These are phyloP conservation scores for Debaryomycetaceae sp. DNA, from an alignment of 1,139 yeast genomes.

Conservation along the genomic window DNA sequence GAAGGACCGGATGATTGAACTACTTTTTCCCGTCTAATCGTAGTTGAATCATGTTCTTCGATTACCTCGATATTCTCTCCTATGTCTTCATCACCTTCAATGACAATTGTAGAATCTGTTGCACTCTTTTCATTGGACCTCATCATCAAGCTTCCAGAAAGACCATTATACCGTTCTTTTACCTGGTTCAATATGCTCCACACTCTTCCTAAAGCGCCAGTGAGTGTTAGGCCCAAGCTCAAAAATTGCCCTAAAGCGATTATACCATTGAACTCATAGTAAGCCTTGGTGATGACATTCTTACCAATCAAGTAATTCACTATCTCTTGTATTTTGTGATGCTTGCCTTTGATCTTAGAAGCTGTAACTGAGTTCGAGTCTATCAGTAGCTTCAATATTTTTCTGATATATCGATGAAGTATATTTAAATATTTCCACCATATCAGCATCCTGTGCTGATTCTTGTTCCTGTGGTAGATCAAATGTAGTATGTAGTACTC, in stretches of 20 bases:
- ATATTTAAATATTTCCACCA: slow-evolving; percentile 78
- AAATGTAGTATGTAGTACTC: slow-evolving; percentile 62
- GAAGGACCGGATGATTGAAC: too few species aligned
- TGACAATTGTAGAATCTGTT: too few species aligned
- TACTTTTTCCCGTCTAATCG: slow-evolving; percentile 1
- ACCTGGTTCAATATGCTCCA: slow-evolving; percentile 26
- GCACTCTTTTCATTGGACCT: too few species aligned
- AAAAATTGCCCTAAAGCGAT: slow-evolving; percentile 77
- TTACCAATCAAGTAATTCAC: slow-evolving; percentile 32
- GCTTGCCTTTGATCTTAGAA: slow-evolving; percentile 9
- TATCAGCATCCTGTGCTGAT: slow-evolving; percentile 68
- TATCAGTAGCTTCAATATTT: slow-evolving; percentile 25
- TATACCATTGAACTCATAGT: slow-evolving; percentile 61
- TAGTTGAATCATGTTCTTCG: neutral
- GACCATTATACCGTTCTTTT: slow-evolving; percentile 11
- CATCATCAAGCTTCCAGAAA: too few species aligned
- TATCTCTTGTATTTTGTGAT: slow-evolving; percentile 16
- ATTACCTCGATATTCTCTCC: slow-evolving; percentile 19
- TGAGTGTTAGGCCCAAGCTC: slow-evolving; percentile 64
- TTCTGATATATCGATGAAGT: slow-evolving; percentile 55
- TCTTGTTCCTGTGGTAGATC: slow-evolving; percentile 65
- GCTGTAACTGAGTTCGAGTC: slow-evolving; percentile 19
- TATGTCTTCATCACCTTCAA: slow-evolving; percentile 16
- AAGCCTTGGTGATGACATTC: slow-evolving; percentile 47
- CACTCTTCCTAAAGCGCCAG: slow-evolving; percentile 56